Conservation (phyloP, 2,329 filamentous ascomycete species). For the Pseudogymnoascus sp. region DNA sequence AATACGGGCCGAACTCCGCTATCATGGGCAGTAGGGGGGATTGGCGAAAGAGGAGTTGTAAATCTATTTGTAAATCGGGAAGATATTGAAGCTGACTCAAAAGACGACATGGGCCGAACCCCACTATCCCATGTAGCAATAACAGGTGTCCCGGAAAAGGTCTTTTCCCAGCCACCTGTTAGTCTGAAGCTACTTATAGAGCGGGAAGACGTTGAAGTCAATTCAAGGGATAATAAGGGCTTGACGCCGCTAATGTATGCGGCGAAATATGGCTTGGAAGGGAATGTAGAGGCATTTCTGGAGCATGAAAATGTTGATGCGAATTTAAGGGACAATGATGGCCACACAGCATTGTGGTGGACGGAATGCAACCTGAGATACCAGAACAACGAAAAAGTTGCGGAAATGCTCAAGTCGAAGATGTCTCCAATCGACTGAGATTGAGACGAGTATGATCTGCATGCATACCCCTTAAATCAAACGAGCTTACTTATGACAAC, state of each 20-base stretch:
- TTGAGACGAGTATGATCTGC: neutral
- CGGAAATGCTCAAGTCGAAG: neutral
- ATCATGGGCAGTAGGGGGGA: too few relatives aligned
- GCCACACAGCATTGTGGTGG: neutral
- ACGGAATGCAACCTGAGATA: neutral
- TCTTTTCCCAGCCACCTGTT: too few relatives aligned
- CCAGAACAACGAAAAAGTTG: neutral
- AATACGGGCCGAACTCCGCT: too few relatives aligned
- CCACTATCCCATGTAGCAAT: neutral
- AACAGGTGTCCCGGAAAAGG: neutral
- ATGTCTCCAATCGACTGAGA: neutral
- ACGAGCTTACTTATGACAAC: neutral
- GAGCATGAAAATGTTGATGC: slow-evolving; percentile 1
- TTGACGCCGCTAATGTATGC: slow-evolving; percentile 8
- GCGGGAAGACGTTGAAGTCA: neutral
- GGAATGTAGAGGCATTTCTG: neutral
- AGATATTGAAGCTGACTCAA: too few relatives aligned
- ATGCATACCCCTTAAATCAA: neutral
- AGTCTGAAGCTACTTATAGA: neutral
- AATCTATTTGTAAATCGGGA: too few relatives aligned
- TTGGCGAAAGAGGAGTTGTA: too few relatives aligned
- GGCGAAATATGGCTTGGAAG: neutral
- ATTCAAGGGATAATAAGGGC: neutral
- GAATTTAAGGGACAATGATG: neutral
- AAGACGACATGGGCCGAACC: too few relatives aligned